A percentile compares a stretch with the other conserved stretches of the same genome.
Evolutionary conservation across 2,329 filamentous ascomycete species (phyloP).

Genomic region (Thielaviopsis euricoi): DNA sequence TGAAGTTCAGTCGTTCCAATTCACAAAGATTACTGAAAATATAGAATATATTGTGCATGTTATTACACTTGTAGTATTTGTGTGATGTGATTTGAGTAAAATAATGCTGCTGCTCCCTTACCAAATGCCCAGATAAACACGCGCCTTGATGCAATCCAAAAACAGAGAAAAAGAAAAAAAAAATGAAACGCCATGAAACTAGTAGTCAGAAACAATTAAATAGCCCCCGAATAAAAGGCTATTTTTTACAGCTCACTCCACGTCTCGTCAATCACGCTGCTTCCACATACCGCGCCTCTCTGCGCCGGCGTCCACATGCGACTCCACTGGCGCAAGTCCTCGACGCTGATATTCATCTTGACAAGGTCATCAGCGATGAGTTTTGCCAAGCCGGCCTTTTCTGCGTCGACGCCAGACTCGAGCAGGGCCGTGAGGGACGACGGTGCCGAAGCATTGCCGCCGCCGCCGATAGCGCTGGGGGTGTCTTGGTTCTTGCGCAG

Average conservation of each 20-base stretch:
- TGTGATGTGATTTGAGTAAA: background rate
- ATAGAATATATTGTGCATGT: too few relatives aligned
- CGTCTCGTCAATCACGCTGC: constrained; percentile 1
- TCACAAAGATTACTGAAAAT: too few relatives aligned
- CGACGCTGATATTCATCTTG: constrained; percentile 31
- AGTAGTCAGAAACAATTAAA: background rate
- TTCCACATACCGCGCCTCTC: constrained; percentile 12
- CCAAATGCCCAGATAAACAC: too few relatives aligned
- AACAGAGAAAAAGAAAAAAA: too few relatives aligned
- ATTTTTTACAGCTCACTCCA: constrained; percentile 2
- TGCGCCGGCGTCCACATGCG: constrained; percentile 14
- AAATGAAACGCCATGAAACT: too few relatives aligned
- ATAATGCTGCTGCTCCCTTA: background rate
- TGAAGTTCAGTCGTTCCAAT: too few relatives aligned
- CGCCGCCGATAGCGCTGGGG: background rate
- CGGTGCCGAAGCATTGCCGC: background rate
- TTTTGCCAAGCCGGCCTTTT: constrained; percentile 24
- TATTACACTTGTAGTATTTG: too few relatives aligned
- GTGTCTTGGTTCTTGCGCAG: constrained; percentile 27
- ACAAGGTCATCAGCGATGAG: constrained; percentile 38
- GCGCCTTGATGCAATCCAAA: too few relatives aligned
- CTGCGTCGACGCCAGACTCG: constrained; percentile 18
- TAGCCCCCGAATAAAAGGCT: background rate
- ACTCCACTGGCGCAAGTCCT: constrained; percentile 20
- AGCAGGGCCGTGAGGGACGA: too few relatives aligned